Evolutionary conservation across 257 asterid species (phyloP).

Genomic region (Coffea eugenioides): DNA sequence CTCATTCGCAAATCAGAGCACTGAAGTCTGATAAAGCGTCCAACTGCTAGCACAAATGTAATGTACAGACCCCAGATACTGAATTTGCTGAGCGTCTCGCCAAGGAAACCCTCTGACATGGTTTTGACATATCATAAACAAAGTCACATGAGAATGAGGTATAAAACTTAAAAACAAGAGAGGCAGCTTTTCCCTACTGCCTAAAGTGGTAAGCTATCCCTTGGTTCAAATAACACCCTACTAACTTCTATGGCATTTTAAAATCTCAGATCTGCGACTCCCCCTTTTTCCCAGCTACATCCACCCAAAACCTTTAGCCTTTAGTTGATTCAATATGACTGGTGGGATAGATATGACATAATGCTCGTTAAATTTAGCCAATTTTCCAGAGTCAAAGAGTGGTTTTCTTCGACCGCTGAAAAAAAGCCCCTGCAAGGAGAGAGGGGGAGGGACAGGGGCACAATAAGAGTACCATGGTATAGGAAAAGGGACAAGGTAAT

Average conservation of each 20-base stretch:
- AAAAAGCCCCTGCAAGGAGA: background rate
- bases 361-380: background rate
- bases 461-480: no score
- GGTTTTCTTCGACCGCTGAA: background rate
- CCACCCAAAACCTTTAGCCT: background rate
- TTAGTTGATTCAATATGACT: no score
- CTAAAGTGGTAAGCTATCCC: background rate
- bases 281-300: background rate
- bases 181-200: background rate
- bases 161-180: background rate
- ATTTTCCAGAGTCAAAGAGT: background rate
- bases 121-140: slow-evolving; percentile 19
- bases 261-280: background rate
- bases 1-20: slow-evolving; percentile 97
- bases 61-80: slow-evolving; percentile 99
- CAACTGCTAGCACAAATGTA: slow-evolving; percentile 98
- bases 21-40: slow-evolving; percentile 93
- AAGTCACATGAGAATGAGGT: background rate
- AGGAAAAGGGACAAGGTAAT: background rate
- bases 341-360: background rate
- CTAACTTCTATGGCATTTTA: background rate
- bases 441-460: no score
- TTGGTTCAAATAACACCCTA: background rate
- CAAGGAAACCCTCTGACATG: slow-evolving; percentile 94
- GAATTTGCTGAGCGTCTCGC: slow-evolving; percentile 98